A percentile compares a stretch with the other conserved stretches of the same genome.
These are phyloP conservation scores for Nicotiana benthamiana DNA, from an alignment of 257 asterid species.

Conservation along the genomic window DNA sequence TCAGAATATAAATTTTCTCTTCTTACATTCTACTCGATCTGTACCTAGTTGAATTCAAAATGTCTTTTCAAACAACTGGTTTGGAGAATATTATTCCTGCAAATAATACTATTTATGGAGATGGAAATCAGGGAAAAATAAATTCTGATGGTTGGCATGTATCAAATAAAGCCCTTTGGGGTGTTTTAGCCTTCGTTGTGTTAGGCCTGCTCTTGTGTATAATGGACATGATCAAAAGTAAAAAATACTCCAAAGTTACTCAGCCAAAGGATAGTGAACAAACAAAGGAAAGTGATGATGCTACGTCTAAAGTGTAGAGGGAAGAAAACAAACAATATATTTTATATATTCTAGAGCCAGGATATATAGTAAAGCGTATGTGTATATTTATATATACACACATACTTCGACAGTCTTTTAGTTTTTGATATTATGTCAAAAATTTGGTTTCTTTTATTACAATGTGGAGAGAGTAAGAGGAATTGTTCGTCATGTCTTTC, in stretches of 20 bases:
- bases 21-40: no score
- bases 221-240: not conserved
- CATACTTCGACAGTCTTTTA: not conserved
- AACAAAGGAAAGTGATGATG: not conserved
- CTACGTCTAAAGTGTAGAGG: not conserved
- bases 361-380: no score
- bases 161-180: not conserved
- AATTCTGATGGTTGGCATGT: not conserved
- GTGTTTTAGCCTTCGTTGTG: not conserved
- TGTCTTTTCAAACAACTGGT: not conserved
- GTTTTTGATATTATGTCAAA: not conserved
- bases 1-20: not conserved
- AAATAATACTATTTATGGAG: not conserved
- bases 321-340: no score
- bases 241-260: not conserved
- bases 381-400: no score
- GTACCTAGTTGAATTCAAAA: not conserved
- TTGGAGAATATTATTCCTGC: not conserved
- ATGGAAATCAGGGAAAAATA: not conserved
- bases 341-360: no score
- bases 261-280: not conserved
- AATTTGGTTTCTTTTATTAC: not conserved
- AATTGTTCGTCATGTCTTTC: not conserved
- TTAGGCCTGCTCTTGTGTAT: not conserved
- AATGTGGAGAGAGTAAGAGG: not conserved